Evolutionary conservation across 2,329 filamentous ascomycete species (phyloP), one percentile per base, ranked within the genome.

Genomic region (Alternaria sp.): DNA sequence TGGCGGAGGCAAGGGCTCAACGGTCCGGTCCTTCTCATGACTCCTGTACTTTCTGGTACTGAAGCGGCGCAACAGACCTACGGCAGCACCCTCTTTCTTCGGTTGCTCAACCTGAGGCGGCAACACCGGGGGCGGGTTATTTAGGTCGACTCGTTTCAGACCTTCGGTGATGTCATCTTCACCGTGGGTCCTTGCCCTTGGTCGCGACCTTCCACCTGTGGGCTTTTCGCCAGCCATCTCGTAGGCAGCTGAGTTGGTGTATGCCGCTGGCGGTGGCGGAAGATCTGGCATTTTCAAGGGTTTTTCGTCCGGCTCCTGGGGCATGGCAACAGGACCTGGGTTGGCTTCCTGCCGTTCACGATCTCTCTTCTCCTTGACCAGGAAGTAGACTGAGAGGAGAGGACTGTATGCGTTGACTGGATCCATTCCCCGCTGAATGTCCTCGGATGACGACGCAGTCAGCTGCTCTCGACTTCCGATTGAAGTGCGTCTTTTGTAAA

Each of bases 401-500:
- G 96, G 96, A 72, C 92, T 95, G 78, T 92, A 99, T 5, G 96
- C 96, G 78, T 98, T 98, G 61, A 97, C 83, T 1, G 96, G 94
- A 75, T 99, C 96, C 60, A 87, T 88, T 11, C 94, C 94, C 33
- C 95, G 83, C 68, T 93, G 89, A 18, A 98, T 85, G 5, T 91
- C 92, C 78, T 99, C 96, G 1, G 89, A 88, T 55, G 95, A 98
- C n/a, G 92, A 90, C 2, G 90, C 90, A 6, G 87, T 87, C 67
- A 99, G 83, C 4, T 94, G 97, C 76, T 98, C 96, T 69, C 92
- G 89, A 79, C 96, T 98, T 57, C 88, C 93, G 45, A 89, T 90
- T 1, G 95, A 98, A 77, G 94, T 97, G 63, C 94, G 88, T 69
- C 96, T 87, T 82, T 97, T 97, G 82, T 98, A 99, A 75, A 99